A percentile compares a stretch with the other conserved stretches of the same genome.
phyloP scores from a whole-genome alignment of 805 yeast genomes.

The Candida germanica region DNA sequence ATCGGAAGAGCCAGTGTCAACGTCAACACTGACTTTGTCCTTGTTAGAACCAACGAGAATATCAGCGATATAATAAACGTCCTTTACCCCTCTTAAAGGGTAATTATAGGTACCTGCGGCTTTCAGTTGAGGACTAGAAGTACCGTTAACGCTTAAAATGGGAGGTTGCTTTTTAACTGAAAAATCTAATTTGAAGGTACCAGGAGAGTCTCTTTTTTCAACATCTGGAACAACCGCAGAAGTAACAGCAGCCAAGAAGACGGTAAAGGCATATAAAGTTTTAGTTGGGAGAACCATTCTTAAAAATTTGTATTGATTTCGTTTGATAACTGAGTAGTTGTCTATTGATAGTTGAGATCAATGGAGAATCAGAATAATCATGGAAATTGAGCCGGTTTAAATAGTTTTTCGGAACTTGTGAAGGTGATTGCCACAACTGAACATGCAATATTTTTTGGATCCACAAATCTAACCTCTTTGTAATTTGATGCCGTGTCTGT shows the following conservation, averaged over 20 bases:
- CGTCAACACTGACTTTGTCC: slow-evolving; percentile 17
- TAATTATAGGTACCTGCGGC: slow-evolving; percentile 1
- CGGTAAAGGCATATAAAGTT: slow-evolving; percentile 7
- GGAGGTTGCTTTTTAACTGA: slow-evolving; percentile 2
- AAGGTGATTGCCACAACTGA: no score
- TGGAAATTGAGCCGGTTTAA: no score
- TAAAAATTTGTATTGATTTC: no score
- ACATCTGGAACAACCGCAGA: slow-evolving; percentile 10
- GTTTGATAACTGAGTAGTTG: no score
- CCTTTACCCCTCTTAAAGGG: slow-evolving; percentile 4
- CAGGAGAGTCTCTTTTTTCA: slow-evolving; percentile 9
- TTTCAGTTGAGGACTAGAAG: background rate
- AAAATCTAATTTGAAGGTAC: slow-evolving; percentile 8
- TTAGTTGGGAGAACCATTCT: slow-evolving; percentile 3
- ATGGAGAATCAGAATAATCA: no score
- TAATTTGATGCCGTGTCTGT: no score
- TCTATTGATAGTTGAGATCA: no score
- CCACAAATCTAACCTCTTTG: no score
- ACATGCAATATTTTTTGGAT: no score
- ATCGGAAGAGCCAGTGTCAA: slow-evolving; percentile 29
- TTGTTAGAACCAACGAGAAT: slow-evolving; percentile 19
- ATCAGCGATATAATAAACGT: slow-evolving; percentile 10
- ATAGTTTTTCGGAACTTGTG: no score
- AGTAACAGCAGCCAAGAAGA: slow-evolving; percentile 6
- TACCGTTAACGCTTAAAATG: slow-evolving; percentile 1